Evolutionary conservation across 805 yeast species (phyloP).

Genomic region (Yarrowia divulgata): DNA sequence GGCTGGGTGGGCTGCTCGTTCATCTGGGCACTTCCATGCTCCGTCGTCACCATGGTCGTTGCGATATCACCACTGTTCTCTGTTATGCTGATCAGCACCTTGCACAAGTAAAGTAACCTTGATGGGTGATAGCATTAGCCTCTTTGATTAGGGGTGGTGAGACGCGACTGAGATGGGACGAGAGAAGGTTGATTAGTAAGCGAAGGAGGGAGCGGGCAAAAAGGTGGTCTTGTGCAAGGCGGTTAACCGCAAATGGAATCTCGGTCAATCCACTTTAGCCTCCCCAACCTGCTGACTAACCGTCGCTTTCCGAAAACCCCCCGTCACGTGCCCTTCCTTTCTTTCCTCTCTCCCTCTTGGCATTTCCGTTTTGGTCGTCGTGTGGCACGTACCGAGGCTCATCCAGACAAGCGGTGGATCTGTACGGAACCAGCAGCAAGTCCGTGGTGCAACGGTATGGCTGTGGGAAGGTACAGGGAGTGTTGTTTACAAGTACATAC

Average conservation of each 20-base stretch:
- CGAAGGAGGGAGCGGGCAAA: neutral
- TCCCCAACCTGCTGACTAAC: too few relatives aligned
- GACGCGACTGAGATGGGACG: neutral
- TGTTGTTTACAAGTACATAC: too few relatives aligned
- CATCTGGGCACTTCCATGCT: neutral
- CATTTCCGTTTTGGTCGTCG: conserved; percentile 8
- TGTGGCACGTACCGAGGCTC: neutral
- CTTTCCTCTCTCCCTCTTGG: neutral
- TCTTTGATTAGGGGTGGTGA: neutral
- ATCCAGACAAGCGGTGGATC: too few relatives aligned
- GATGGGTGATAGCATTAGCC: conserved; percentile 7
- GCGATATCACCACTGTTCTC: neutral
- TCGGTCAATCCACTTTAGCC: too few relatives aligned
- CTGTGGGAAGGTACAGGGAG: too few relatives aligned
- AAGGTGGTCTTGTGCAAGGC: too few relatives aligned
- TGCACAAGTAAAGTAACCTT: conserved; percentile 24
- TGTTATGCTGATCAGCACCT: conserved; percentile 12
- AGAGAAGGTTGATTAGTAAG: conserved; percentile 7
- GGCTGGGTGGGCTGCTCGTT: neutral
- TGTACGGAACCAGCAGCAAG: too few relatives aligned
- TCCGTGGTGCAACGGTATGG: too few relatives aligned
- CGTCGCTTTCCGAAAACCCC: too few relatives aligned
- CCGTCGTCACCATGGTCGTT: conserved; percentile 33
- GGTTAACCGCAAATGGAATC: too few relatives aligned
- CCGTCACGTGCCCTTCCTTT: conserved; percentile 4